These are phyloP conservation scores for Pichia thaimueangensis DNA, from an alignment of 805 yeast genomes.

Conservation along the genomic window DNA sequence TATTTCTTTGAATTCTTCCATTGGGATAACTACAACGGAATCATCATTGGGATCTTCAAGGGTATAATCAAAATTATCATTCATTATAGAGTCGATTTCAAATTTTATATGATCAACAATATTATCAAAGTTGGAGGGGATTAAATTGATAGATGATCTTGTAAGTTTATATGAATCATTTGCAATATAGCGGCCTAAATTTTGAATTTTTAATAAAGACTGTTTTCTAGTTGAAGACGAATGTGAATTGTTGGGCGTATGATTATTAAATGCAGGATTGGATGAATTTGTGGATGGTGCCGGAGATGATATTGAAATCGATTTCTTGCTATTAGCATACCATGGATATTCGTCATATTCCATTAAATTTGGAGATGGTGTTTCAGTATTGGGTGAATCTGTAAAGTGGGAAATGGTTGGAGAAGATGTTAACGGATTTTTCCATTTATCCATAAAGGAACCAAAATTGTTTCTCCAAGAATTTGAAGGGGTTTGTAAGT, in stretches of 20 bases:
- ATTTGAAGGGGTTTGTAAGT: conserved; percentile 13
- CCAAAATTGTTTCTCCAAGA: conserved; percentile 29
- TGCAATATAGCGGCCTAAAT: conserved; percentile 2
- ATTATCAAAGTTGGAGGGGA: neutral
- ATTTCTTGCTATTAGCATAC: conserved; percentile 6
- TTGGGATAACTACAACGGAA: neutral
- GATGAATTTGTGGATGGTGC: conserved; percentile 10
- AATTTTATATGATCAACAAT: conserved; percentile 8
- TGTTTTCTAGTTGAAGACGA: neutral
- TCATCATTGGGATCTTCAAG: neutral
- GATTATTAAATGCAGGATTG: conserved; percentile 1
- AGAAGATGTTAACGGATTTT: conserved; percentile 9
- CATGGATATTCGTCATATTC: conserved; percentile 15
- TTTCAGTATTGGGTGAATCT: conserved; percentile 3
- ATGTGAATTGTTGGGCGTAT: too few species aligned
- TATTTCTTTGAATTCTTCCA: neutral
- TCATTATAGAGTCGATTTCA: conserved; percentile 15
- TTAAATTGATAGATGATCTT: conserved; percentile 7
- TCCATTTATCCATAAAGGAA: conserved; percentile 27
- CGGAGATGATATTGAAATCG: conserved; percentile 6
- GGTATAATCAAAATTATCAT: conserved; percentile 5
- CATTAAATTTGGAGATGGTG: conserved; percentile 6
- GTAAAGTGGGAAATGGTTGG: conserved; percentile 7
- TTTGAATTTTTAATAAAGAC: neutral
- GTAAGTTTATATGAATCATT: neutral